Conservation (phyloP, 176 grass and related monocot genomes). For the Oryza brachyantha region DNA sequence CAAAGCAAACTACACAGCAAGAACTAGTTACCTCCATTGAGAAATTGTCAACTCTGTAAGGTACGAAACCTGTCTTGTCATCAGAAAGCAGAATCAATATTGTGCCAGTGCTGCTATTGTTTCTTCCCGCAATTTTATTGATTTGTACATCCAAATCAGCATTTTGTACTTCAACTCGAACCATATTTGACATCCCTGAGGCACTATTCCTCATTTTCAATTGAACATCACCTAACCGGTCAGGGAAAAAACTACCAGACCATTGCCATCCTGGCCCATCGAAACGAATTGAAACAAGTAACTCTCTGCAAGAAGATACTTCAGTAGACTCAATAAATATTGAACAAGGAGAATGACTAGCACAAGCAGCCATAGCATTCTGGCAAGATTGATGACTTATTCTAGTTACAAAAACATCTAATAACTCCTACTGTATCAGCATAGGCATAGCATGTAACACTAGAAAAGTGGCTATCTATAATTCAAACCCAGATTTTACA, state of each 20-base stretch:
- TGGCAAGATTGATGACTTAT: slow-evolving; percentile 6
- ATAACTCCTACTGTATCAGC: not conserved
- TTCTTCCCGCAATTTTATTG: slow-evolving; percentile 53
- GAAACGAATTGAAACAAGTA: slow-evolving; percentile 89
- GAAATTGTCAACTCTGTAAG: slow-evolving; percentile 95
- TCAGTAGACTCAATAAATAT: slow-evolving; percentile 22
- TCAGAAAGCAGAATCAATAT: slow-evolving; percentile 93
- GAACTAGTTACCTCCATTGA: slow-evolving; percentile 80
- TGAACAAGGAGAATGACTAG: slow-evolving; percentile 12
- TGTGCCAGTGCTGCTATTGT: slow-evolving; percentile 69
- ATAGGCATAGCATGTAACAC: slow-evolving; percentile 10
- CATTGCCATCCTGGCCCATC: slow-evolving; percentile 91
- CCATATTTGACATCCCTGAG: slow-evolving; percentile 74
- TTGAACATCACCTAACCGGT: slow-evolving; percentile 84
- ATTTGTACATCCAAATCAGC: slow-evolving; percentile 61
- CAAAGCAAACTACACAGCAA: slow-evolving; percentile 19
- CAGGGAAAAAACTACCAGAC: slow-evolving; percentile 95
- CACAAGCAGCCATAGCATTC: slow-evolving; percentile 4
- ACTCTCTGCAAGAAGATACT: slow-evolving; percentile 60
- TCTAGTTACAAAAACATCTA: not conserved
- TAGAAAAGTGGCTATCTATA: not conserved
- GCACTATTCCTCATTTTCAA: slow-evolving; percentile 93
- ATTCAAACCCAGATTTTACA: slow-evolving; percentile 27
- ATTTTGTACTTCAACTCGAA: slow-evolving; percentile 97
- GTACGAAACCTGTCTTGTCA: slow-evolving; percentile 94